Base-by-base conservation (phyloP, 2,329 filamentous ascomycete genomes). In the Exophiala oligosperma region DNA sequence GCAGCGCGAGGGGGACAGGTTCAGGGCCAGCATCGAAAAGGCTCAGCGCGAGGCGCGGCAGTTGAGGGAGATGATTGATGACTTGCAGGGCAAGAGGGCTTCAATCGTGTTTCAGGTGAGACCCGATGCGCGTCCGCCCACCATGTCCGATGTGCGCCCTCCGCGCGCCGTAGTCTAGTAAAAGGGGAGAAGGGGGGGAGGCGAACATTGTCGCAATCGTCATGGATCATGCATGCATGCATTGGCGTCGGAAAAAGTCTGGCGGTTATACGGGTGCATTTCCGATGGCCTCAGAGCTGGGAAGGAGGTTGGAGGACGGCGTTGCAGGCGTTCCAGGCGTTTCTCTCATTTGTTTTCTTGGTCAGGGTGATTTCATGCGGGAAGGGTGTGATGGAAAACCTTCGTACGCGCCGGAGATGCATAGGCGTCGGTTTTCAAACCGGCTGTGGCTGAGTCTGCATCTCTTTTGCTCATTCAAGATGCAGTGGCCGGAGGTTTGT, bases 21-120 rank as follows among this genome's bases (percentile, higher is more conserved):
- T 66, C 53, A 26, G 40, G 28, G 59, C 61, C 37, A 64, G 59
- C 48, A 62, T 67, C 40, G 61, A 60, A 35, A 66, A 64, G 46
- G 61, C 64, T 2, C 26, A 54, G 24, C 40, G 44, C 12, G 64
- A 66, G 50, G 52, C 35, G 2, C 26, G 47, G n/a, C 23, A 58
- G 17, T 40, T 67, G 5, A 38, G 57, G 28, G 54, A 59, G n/a
- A 46, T 51, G 29, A 65, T 67, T 40, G 52, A 38, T 29, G 59
- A 64, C 4, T 29, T 67, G 56, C 37, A 57, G 4, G 37, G 24
- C 9, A 59, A 52, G 37, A 56, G 64, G n/a, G 41, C 48, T 4
- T 57, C 55, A 21, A 47, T 61, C 14, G 40, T 9, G 49, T 51
- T 5, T 11, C 5, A 43, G 40, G 4, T 43, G 11, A 43, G 9